Percentiles rank a stretch among this genome's conserved stretches.
Conservation (phyloP, 768 basidiomycete species). For the Clavulina sp. region DNA sequence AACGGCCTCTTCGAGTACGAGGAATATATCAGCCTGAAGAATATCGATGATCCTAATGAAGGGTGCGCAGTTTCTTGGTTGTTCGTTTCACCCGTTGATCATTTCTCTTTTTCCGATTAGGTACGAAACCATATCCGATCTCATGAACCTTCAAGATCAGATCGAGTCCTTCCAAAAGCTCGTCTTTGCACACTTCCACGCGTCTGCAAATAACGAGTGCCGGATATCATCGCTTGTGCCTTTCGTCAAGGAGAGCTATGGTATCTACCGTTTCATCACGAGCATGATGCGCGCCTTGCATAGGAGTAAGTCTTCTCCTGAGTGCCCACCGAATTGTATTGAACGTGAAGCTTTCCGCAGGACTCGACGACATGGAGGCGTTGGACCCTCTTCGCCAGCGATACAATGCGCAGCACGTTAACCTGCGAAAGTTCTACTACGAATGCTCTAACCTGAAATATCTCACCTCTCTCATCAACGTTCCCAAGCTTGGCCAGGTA, state of each 20-base stretch:
- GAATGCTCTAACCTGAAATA: conserved; percentile 99
- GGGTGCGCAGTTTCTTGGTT: conserved; percentile 40
- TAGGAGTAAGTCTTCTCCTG: conserved; percentile 38
- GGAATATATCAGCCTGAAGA: conserved; percentile 92
- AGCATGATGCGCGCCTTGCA: conserved; percentile 98
- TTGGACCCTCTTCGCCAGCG: conserved; percentile 77
- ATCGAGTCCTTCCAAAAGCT: conserved; percentile 98
- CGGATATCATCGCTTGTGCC: conserved; percentile 92
- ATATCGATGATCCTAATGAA: conserved; percentile 97
- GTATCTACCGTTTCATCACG: conserved; percentile 96
- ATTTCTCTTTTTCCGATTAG: conserved; percentile 23
- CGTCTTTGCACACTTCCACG: conserved; percentile 86
- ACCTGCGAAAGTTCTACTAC: conserved; percentile 93
- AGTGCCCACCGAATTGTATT: not conserved
- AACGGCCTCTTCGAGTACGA: conserved; percentile 99
- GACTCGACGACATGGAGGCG: conserved; percentile 76
- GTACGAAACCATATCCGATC: conserved; percentile 93
- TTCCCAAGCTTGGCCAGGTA: conserved; percentile 89
- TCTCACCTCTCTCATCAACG: conserved; percentile 91
- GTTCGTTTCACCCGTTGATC: conserved; percentile 9
- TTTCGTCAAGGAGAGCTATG: conserved; percentile 97
- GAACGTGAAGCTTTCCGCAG: conserved; percentile 24
- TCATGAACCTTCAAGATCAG: conserved; percentile 96
- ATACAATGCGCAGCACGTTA: conserved; percentile 81
- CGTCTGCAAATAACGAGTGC: conserved; percentile 89